Base-by-base conservation (phyloP, 2,329 filamentous ascomycete genomes). In the Chaetomiaceae sp. region DNA sequence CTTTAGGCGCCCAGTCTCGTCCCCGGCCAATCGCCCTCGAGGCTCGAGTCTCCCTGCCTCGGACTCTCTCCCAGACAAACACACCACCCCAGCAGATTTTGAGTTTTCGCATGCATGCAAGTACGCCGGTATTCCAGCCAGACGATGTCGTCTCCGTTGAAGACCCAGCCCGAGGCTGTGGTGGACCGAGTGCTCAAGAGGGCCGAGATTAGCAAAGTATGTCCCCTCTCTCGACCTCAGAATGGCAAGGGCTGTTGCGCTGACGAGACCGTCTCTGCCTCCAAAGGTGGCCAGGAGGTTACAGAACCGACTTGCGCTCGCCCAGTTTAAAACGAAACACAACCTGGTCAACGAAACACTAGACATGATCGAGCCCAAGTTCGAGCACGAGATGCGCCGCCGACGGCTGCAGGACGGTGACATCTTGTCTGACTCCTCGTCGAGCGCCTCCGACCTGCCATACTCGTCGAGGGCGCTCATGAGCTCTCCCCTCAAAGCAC, bases 251-350 rank as follows among this genome's bases (percentile, higher is more conserved):
- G 41, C 26, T 26, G 30, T 22, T 30, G 19, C 20, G 17, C 53
- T 48, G 37, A 55, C 54, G 49, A 48, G 34, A 39, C 6, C 6
- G 42, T 47, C 45, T 46, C 26, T 51, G 20, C 51, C 56, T 45
- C 63, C 6, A 5, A 5, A 97, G 93, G 95, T 98, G 73, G 93
- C 90, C 59, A 79, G 91, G 64, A 86, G 86, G 61, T 75, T 98
- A 45, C 89, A 97, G 70, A 89, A 95, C 72, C 88, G 91, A 54
- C 81, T 98, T 50, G 91, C 93, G 49, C 81, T 97, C 54, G 93
- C 93, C 64, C 93, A 94, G 68, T 93, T 96, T 78, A 97, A 97
- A 72, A 89, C 93, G 57, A 89, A 94, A 69, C 86, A 95, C 71
- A 90, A 90, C 64, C 94, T 89, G 83, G 86, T 96, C 68, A 87